Conservation (phyloP, 202 grass and related monocot genomes). For the Carex sylvatica region DNA sequence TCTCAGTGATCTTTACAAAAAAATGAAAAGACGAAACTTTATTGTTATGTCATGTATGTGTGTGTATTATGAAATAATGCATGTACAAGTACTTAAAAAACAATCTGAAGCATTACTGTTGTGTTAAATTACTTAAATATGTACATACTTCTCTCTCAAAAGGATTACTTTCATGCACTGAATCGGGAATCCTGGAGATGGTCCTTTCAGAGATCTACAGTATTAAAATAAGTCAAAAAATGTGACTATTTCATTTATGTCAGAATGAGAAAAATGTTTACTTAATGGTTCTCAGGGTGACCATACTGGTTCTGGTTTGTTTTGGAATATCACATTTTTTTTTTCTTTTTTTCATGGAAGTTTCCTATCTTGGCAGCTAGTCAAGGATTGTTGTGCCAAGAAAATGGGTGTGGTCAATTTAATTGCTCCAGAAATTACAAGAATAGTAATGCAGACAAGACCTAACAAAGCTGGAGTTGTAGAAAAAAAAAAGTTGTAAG, state of each 20-base stretch:
- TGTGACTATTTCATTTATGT: not conserved
- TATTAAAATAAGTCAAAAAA: not conserved
- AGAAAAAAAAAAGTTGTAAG: slow-evolving; percentile 6
- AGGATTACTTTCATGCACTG: slow-evolving; percentile 69
- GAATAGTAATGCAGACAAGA: not conserved
- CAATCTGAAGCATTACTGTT: slow-evolving; percentile 14
- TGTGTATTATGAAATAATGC: not conserved
- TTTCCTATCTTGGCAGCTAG: not conserved
- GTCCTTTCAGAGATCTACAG: slow-evolving; percentile 56
- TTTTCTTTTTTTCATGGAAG: not conserved
- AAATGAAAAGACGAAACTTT: slow-evolving; percentile 12
- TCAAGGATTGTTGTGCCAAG: not conserved
- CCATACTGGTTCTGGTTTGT: not conserved
- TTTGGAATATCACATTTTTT: not conserved
- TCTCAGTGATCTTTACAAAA: slow-evolving; percentile 78
- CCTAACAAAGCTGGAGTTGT: slow-evolving; percentile 8
- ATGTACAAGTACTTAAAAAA: slow-evolving; percentile 8
- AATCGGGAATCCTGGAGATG: slow-evolving; percentile 60
- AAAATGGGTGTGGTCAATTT: not conserved
- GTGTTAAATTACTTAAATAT: not conserved
- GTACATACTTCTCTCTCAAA: slow-evolving; percentile 83
- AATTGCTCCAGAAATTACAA: not conserved
- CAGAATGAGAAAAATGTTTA: not conserved
- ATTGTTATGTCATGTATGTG: not conserved
- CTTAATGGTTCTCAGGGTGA: not conserved